A percentile compares a stretch with the other conserved stretches of the same genome.
Evolutionary conservation across 108 stramenopile genomes (phyloP).

Genomic region (Pseudonitzschia pungens): DNA sequence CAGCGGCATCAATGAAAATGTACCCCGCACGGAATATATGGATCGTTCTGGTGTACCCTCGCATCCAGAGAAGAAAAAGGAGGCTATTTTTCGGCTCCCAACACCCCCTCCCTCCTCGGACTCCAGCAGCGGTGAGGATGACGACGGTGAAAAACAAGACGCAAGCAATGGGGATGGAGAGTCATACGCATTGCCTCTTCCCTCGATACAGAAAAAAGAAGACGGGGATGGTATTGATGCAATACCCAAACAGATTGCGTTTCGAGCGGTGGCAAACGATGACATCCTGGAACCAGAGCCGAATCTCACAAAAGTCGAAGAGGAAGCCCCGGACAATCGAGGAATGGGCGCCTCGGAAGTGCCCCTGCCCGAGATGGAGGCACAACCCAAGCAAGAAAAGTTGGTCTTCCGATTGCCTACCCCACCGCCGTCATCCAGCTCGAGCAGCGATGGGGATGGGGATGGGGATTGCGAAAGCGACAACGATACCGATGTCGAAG

Average conservation of each 20-base stretch:
- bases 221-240: background rate
- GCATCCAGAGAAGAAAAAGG: background rate
- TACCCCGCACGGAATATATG: too few relatives aligned
- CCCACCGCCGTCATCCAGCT: constrained; percentile 46
- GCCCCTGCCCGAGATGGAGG: background rate
- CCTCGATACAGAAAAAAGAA: background rate
- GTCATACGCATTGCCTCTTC: background rate
- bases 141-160: background rate
- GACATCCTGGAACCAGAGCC: background rate
- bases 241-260: background rate
- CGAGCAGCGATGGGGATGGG: constrained; percentile 9
- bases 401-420: constrained; percentile 34
- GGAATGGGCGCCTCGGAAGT: background rate
- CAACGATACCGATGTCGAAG: constrained; percentile 23
- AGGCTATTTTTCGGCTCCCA: background rate
- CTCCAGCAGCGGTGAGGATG: background rate
- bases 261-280: background rate
- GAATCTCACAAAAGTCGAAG: background rate
- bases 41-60: too few relatives aligned
- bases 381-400: background rate
- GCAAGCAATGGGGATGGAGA: background rate
- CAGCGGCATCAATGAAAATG: background rate
- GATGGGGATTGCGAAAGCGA: constrained; percentile 19
- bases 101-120: background rate
- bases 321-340: background rate